These are phyloP conservation scores for Avena insularis DNA, from an alignment of 176 grass and related monocot species.

Conservation along the genomic window DNA sequence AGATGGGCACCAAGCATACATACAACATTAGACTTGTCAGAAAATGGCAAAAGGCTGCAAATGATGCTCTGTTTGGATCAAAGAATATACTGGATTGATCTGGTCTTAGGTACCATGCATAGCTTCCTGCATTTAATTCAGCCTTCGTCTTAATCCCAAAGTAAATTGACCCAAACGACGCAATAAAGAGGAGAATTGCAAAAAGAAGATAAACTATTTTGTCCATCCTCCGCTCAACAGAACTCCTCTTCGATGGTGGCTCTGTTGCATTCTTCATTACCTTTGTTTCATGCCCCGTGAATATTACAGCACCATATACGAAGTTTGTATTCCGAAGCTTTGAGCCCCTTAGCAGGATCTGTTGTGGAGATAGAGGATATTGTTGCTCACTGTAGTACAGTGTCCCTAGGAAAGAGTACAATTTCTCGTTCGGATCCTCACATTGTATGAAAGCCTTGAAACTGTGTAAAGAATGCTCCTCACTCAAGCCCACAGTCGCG, in stretches of 20 bases:
- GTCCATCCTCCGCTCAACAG: slow-evolving; percentile 87
- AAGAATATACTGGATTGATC: slow-evolving; percentile 70
- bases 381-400: slow-evolving; percentile 63
- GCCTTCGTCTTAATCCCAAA: slow-evolving; percentile 75
- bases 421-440: slow-evolving; percentile 86
- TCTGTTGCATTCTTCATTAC: slow-evolving; percentile 95
- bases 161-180: slow-evolving; percentile 68
- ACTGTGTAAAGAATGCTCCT: slow-evolving; percentile 56
- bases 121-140: slow-evolving; percentile 63
- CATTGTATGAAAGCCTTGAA: slow-evolving; percentile 86
- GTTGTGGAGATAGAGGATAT: slow-evolving; percentile 79
- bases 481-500: slow-evolving; percentile 55
- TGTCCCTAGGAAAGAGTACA: slow-evolving; percentile 87
- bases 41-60: slow-evolving; percentile 84
- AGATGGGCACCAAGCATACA: slow-evolving; percentile 86
- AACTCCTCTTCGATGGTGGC: slow-evolving; percentile 94
- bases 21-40: slow-evolving; percentile 93
- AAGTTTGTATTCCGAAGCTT: slow-evolving; percentile 83
- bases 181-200: slow-evolving; percentile 61
- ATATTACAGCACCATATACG: slow-evolving; percentile 80
- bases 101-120: slow-evolving; percentile 86
- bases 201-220: slow-evolving; percentile 88
- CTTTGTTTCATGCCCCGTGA: slow-evolving; percentile 93
- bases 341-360: slow-evolving; percentile 84
- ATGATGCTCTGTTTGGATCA: slow-evolving; percentile 67